Percentiles rank a stretch among this genome's conserved stretches.
Conservation (phyloP, 768 basidiomycete genomes). For the Hygrophorus pudorinus region DNA sequence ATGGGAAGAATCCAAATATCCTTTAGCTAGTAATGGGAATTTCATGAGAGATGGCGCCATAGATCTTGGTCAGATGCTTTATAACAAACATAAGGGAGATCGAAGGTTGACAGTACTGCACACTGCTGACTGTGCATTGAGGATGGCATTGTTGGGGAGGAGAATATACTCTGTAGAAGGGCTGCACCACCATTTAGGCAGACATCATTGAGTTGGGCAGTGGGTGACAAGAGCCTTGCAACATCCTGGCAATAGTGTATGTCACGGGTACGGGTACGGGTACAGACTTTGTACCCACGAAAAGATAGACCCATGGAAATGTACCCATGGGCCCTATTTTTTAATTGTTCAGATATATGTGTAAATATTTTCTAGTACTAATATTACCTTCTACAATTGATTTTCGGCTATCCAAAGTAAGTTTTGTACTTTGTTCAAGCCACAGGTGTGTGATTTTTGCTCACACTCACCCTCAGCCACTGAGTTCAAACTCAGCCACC, state of each 20-base stretch:
- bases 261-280: no score
- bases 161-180: conserved; percentile 9
- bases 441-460: no score
- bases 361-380: no score
- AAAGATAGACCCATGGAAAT: no score
- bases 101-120: conserved; percentile 12
- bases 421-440: no score
- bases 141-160: neutral
- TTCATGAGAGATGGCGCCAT: conserved; percentile 10
- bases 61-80: conserved; percentile 9
- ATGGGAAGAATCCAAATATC: conserved; percentile 27
- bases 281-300: no score
- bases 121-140: neutral
- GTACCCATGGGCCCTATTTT: no score
- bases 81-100: conserved; percentile 12
- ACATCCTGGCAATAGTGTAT: conserved; percentile 7
- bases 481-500: no score
- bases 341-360: no score
- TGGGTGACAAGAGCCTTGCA: conserved; percentile 1
- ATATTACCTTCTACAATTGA: no score
- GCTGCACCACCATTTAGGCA: conserved; percentile 19
- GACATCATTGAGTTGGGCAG: conserved; percentile 13
- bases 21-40: conserved; percentile 20
- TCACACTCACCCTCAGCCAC: no score
- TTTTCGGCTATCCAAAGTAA: no score